phyloP scores from a whole-genome alignment of 75 land plant genomes.

The Isoetes taiwanensis region DNA sequence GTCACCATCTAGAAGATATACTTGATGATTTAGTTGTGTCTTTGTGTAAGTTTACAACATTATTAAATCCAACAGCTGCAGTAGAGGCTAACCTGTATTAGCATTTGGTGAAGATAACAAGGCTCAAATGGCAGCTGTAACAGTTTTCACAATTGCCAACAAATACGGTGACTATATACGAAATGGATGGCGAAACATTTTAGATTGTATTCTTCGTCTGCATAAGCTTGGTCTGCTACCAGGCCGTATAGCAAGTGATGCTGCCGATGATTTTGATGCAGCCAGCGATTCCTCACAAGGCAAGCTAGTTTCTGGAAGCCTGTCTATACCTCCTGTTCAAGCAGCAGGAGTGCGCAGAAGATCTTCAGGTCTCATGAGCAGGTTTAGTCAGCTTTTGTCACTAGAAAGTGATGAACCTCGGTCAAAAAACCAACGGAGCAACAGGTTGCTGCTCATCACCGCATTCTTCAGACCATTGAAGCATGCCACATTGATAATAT shows the following conservation, averaged over 20 bases:
- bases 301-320: conserved; percentile 31
- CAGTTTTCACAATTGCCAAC: conserved; percentile 74
- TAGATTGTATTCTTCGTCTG: conserved; percentile 65
- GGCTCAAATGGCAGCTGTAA: conserved; percentile 62
- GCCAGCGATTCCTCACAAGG: conserved; percentile 45
- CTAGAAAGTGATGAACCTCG: conserved; percentile 80
- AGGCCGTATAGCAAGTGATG: conserved; percentile 63
- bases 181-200: conserved; percentile 70
- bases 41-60: conserved; percentile 72
- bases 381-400: conserved; percentile 69
- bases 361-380: conserved; percentile 75
- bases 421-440: conserved; percentile 39
- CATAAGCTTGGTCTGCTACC: conserved; percentile 78
- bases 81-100: conserved; percentile 56
- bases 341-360: conserved; percentile 51
- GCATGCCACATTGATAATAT: conserved; percentile 78
- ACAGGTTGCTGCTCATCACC: conserved; percentile 62
- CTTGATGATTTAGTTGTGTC: conserved; percentile 77
- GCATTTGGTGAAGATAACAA: conserved; percentile 76
- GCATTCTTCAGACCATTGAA: conserved; percentile 67
- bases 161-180: conserved; percentile 64
- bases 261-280: conserved; percentile 50
- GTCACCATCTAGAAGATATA: conserved; percentile 71
- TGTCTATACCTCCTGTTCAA: conserved; percentile 32
- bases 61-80: conserved; percentile 41